Evolutionary conservation across 305 asterid genomes (phyloP), one percentile per base, ranked within the genome.

Genomic region (Andrographis paniculata): DNA sequence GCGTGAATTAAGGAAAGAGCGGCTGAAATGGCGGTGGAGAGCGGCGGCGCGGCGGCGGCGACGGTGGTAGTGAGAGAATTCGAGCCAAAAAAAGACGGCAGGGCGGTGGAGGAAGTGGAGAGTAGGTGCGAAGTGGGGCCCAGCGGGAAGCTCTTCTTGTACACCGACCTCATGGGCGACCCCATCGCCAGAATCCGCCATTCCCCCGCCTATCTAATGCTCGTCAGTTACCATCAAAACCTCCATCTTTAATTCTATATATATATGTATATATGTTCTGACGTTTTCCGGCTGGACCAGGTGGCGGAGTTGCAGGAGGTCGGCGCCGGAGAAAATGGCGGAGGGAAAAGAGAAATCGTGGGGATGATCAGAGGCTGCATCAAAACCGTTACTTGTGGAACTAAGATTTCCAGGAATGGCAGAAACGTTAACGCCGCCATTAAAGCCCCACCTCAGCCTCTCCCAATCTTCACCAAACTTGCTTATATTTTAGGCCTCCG

Each of bases 111-210:
- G 53, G 77, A 82, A 1, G 74, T 82, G 45, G 98, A 91, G 65
- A 74, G 68, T 42, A 52, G 67, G 48, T 91, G 98, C 42, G 98
- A 91, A 35, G 94, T 78, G 43, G 96, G 95, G 0, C 89, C 95
- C 45, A 61, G 62, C 35, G 92, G 85, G 6, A 67, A 83, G 47
- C 82, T 86, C 48, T 80, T 80, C 5, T 75, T 91, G 46, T 83
- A 64, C 71, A 91, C 98, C 37, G 85, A 91, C 63, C 94, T 74
- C 44, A 46, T 91, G 52, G 98, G 98, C 36, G 98, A 83, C 77
- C 96, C 96, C 57, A 75, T 86, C 51, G 80, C 84, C 75, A 54
- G 98, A 56, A 85, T 89, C 70, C 95, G 96, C 48, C 68, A 86
- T 60, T 91, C 98, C 42, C 94, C 98, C 15, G 71, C 75, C 31